These are phyloP conservation scores for Gynandropsis gynandra DNA, from an alignment of 345 rosid genomes.

Conservation along the genomic window DNA sequence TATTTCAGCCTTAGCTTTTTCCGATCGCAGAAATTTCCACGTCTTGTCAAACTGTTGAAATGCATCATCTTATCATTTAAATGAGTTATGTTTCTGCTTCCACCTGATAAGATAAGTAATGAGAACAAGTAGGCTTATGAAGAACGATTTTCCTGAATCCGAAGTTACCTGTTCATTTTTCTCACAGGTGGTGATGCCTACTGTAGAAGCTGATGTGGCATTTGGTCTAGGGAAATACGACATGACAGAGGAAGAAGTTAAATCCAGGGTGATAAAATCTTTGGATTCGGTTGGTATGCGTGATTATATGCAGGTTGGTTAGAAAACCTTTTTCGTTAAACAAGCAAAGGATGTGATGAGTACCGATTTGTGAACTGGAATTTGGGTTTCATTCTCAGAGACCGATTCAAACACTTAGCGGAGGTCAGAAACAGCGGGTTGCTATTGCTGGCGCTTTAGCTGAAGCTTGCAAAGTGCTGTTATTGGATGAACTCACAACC, in stretches of 20 bases:
- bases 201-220: slow-evolving; percentile 89
- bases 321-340: not conserved
- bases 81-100: no score
- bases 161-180: slow-evolving; percentile 6
- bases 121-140: not conserved
- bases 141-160: not conserved
- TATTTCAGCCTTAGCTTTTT: no score
- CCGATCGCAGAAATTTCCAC: no score
- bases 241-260: slow-evolving; percentile 49
- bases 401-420: slow-evolving; percentile 92
- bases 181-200: slow-evolving; percentile 90
- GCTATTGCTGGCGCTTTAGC: slow-evolving; percentile 98
- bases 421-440: slow-evolving; percentile 94
- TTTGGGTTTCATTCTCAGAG: slow-evolving; percentile 40
- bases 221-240: slow-evolving; percentile 80
- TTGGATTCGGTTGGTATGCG: slow-evolving; percentile 77
- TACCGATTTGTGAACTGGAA: not conserved
- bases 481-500: slow-evolving; percentile 91
- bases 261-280: slow-evolving; percentile 55
- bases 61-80: no score
- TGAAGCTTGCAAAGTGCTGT: slow-evolving; percentile 79
- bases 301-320: slow-evolving; percentile 37
- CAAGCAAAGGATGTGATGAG: not conserved
- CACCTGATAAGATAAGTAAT: no score
- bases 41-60: no score